These are phyloP conservation scores for Diaporthe citrichinensis DNA, from an alignment of 2,329 filamentous ascomycete species.

Conservation along the genomic window DNA sequence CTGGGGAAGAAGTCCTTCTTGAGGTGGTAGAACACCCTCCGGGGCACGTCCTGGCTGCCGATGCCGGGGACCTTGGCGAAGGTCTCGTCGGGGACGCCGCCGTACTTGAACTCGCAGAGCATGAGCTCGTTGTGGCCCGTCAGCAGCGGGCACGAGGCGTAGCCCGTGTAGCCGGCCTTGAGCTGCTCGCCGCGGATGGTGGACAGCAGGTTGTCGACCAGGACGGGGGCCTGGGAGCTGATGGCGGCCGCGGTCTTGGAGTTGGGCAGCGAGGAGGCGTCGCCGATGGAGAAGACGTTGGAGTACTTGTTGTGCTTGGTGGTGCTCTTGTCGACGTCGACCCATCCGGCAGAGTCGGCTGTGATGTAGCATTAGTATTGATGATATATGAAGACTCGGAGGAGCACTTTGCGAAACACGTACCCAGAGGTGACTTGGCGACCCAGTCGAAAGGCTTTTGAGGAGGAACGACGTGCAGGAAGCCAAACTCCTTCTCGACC, in stretches of 20 bases:
- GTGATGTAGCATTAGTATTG: no score
- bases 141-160: slow-evolving; percentile 61
- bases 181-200: slow-evolving; percentile 52
- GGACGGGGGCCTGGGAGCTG: slow-evolving; percentile 58
- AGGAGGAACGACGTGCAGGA: slow-evolving; percentile 54
- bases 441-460: slow-evolving; percentile 45
- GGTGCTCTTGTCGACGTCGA: slow-evolving; percentile 45
- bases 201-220: slow-evolving; percentile 57
- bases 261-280: slow-evolving; percentile 56
- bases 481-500: slow-evolving; percentile 52
- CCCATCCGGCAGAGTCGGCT: slow-evolving; percentile 45
- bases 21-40: slow-evolving; percentile 56
- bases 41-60: slow-evolving; percentile 57
- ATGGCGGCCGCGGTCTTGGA: slow-evolving; percentile 62
- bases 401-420: no score
- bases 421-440: slow-evolving; percentile 47
- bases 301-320: slow-evolving; percentile 49
- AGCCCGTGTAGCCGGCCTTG: slow-evolving; percentile 57
- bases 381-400: no score
- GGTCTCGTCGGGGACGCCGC: slow-evolving; percentile 61
- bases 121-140: slow-evolving; percentile 61
- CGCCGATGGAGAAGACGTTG: slow-evolving; percentile 58
- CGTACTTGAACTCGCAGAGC: slow-evolving; percentile 64
- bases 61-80: slow-evolving; percentile 51
- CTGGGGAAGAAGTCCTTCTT: slow-evolving; percentile 61